These are phyloP conservation scores for Irpex rosettiformis DNA, from an alignment of 1,284 basidiomycete species.

Conservation along the genomic window DNA sequence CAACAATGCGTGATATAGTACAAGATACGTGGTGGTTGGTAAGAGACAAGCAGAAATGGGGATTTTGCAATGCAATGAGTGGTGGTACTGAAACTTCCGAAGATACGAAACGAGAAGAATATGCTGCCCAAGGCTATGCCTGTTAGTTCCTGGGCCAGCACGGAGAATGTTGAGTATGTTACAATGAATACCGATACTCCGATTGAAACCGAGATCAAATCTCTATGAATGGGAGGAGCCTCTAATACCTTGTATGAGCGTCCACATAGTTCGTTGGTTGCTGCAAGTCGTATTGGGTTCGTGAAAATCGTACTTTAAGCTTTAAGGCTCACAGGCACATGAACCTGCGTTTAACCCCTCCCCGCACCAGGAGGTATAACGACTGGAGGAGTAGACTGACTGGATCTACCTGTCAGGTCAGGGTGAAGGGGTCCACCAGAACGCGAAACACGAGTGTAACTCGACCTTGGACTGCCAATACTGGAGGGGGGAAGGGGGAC, in stretches of 20 bases:
- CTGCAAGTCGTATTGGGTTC: neutral
- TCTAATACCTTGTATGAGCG: neutral
- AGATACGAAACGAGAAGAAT: neutral
- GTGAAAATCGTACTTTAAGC: neutral
- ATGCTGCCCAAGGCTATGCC: neutral
- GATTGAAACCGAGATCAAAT: neutral
- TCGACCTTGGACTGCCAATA: conserved; percentile 13
- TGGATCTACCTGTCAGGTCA: neutral
- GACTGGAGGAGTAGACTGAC: neutral
- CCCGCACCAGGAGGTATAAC: neutral
- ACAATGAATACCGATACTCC: neutral
- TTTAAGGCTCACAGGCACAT: neutral
- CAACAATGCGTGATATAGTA: neutral
- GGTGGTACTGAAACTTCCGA: neutral
- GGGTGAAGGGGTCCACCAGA: neutral
- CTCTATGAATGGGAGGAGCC: neutral
- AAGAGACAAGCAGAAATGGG: neutral
- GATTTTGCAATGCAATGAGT: neutral
- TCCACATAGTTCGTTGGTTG: neutral
- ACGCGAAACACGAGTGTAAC: conserved; percentile 9
- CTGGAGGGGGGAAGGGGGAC: conserved; percentile 12
- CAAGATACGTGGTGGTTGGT: neutral
- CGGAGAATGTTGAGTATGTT: neutral
- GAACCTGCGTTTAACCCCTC: neutral
- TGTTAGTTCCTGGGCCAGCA: neutral